phyloP scores from a whole-genome alignment of 345 rosid species.

The Eutrema yunnanense region DNA sequence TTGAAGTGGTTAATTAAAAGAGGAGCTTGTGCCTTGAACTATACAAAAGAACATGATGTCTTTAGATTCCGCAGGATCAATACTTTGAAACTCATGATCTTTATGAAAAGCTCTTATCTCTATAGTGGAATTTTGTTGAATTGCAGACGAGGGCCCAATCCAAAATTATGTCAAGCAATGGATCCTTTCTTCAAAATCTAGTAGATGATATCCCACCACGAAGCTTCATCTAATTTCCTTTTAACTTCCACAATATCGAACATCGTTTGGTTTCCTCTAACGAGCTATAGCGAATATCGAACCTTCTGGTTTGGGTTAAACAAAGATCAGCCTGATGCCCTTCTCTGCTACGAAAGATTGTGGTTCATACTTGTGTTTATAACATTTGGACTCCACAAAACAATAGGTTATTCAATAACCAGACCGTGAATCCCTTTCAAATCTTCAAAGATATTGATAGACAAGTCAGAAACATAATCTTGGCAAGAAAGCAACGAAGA shows the following conservation, averaged over 20 bases:
- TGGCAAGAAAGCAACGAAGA: too few species aligned
- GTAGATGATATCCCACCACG: slow-evolving; percentile 54
- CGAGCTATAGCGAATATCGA: too few species aligned
- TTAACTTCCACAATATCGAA: slow-evolving; percentile 44
- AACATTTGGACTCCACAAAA: too few species aligned
- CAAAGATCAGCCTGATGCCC: too few species aligned
- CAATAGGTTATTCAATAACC: too few species aligned
- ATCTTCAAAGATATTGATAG: too few species aligned
- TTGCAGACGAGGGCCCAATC: not conserved
- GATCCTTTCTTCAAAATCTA: slow-evolving; percentile 51
- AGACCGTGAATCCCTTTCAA: too few species aligned
- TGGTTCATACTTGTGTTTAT: too few species aligned
- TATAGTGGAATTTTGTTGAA: not conserved
- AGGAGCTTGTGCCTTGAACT: not conserved
- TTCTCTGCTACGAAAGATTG: too few species aligned
- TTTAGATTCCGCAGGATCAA: not conserved
- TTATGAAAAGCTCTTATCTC: slow-evolving; percentile 3
- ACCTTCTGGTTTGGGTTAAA: too few species aligned
- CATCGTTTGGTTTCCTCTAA: too few species aligned
- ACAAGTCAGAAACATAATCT: too few species aligned
- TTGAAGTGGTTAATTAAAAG: slow-evolving; percentile 1
- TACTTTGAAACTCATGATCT: not conserved
- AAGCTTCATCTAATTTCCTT: slow-evolving; percentile 17
- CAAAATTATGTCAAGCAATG: slow-evolving; percentile 43
- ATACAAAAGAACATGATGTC: not conserved